Evolutionary conservation across 2,329 filamentous ascomycete species (phyloP), one percentile per base, ranked within the genome.

Genomic region (Pestalotiopsis sp.): DNA sequence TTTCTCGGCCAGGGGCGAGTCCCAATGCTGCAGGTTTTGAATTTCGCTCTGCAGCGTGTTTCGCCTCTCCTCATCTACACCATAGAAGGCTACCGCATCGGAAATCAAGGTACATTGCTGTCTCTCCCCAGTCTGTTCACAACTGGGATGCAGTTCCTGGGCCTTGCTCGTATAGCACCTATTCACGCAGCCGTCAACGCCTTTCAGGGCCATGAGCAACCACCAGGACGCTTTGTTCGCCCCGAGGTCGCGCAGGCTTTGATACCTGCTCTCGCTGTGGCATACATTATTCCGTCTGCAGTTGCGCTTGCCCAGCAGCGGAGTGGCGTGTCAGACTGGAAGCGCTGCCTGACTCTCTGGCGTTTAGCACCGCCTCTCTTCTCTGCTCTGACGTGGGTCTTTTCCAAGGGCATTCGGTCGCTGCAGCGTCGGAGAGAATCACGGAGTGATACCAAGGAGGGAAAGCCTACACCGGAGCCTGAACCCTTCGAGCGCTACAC

Each of bases 81-180:
- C 1, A 68, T 75, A 4, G 75, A 76, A 61, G 73, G 72, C 4
- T 70, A 73, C 30, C 70, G 75, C 1, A 64, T 65, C 9, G 71
- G 72, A 1, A 70, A 73, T 38, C 30, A 70, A 1, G 68, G 66
- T 1, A 69, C 67, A 5, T 59, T 68, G 4, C 61, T 74, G 14
- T 59, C 67, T 0, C 39, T 71, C 3, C 72, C 73, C 0, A 52
- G 61, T 10, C 7, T 74, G 5, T 72, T 71, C 65, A 40, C 66
- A 4, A 24, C 60, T 4, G 68, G 22, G 20, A 66, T 72, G n/a
- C 67, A 67, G 6, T 30, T 70, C 1, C 26, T 66, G 0, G 71
- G 73, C 5, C 56, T 73, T 35, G 66, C 66, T 11, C 66, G 64
- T 0, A 62, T 72, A 3, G 68, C 67, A 1, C 70, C 73, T 0